These are phyloP conservation scores for Halenospora varia DNA, from an alignment of 495 filamentous ascomycete species.

Conservation along the genomic window DNA sequence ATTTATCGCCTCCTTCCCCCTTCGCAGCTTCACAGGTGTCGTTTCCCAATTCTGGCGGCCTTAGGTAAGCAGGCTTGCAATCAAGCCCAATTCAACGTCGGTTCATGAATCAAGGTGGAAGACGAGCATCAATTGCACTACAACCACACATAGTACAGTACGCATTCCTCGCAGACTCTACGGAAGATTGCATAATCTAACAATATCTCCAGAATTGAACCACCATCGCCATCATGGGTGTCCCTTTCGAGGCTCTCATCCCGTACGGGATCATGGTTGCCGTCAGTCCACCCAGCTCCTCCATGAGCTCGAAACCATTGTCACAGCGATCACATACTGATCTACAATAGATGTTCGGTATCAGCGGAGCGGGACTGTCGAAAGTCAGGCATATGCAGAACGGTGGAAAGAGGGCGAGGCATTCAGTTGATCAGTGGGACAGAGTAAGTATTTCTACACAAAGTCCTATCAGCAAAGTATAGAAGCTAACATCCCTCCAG, in stretches of 20 bases:
- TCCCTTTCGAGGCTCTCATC: constrained; percentile 93
- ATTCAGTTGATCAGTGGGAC: constrained; percentile 90
- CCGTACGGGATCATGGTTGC: constrained; percentile 87
- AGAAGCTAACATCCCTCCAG: constrained; percentile 27
- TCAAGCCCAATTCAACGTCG: no score
- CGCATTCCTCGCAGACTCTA: background rate
- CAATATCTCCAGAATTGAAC: constrained; percentile 9
- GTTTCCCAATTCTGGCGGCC: no score
- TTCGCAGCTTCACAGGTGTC: constrained; percentile 15
- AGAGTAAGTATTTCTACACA: constrained; percentile 53
- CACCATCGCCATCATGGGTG: constrained; percentile 62
- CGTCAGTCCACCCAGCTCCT: constrained; percentile 49
- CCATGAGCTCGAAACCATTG: no score
- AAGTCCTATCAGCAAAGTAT: background rate
- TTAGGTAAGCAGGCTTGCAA: no score
- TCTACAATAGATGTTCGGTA: constrained; percentile 78
- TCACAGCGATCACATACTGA: no score
- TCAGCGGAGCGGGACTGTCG: constrained; percentile 72
- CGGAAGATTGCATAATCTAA: constrained; percentile 10
- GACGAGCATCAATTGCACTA: constrained; percentile 13
- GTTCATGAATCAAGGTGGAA: background rate
- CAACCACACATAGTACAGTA: constrained; percentile 10
- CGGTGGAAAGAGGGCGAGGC: constrained; percentile 79
- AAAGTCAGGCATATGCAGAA: constrained; percentile 75
- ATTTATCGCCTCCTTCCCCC: constrained; percentile 16